Conservation (phyloP, 257 asterid genomes). For the Leonotis leonurus region DNA sequence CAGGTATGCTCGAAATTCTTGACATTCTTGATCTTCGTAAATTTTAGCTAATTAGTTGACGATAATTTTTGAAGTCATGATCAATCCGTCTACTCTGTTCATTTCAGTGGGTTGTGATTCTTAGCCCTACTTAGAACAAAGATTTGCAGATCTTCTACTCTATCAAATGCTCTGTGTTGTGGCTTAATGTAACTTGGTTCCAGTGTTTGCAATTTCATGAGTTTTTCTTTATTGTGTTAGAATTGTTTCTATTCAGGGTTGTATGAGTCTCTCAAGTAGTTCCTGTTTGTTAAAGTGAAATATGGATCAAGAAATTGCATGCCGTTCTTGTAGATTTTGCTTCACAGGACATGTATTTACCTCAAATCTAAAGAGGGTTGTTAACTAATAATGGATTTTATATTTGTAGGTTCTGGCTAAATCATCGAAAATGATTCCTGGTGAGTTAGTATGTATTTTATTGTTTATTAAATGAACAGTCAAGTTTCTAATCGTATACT, state of each 20-base stretch:
- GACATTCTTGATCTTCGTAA: not conserved
- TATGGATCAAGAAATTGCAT: too few species aligned
- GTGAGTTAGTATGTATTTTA: constrained; percentile 30
- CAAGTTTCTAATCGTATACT: not conserved
- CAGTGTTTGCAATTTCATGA: not conserved
- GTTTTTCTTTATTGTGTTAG: not conserved
- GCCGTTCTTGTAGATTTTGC: not conserved
- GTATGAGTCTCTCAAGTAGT: too few species aligned
- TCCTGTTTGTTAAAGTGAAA: too few species aligned
- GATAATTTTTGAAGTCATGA: not conserved
- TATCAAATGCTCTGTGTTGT: not conserved
- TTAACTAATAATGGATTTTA: constrained; percentile 18
- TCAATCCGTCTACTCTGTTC: not conserved
- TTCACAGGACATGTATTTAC: not conserved
- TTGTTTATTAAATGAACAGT: not conserved
- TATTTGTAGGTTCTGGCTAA: constrained; percentile 69
- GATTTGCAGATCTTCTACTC: not conserved
- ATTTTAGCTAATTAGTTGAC: not conserved
- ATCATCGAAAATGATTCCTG: constrained; percentile 92
- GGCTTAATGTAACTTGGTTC: not conserved
- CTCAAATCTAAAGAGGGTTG: not conserved
- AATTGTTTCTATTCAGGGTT: too few species aligned
- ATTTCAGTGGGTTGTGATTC: not conserved
- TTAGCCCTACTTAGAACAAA: not conserved
- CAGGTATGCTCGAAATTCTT: constrained; percentile 43